phyloP scores from a whole-genome alignment of 1,284 basidiomycete genomes.

The Prillingera fragicola region DNA sequence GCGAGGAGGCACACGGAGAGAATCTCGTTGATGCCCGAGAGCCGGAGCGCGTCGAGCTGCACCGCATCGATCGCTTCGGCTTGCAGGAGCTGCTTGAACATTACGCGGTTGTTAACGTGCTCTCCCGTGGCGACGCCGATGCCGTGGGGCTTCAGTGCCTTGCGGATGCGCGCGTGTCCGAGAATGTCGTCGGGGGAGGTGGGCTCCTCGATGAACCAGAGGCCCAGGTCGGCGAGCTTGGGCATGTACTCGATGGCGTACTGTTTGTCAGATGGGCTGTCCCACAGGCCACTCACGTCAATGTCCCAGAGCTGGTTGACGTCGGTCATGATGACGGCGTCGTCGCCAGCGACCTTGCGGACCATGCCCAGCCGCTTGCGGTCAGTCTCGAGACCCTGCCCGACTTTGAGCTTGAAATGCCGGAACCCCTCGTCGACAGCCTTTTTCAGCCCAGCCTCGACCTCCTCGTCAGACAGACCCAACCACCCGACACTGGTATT shows the following conservation, averaged over 20 bases:
- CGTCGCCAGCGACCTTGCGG: constrained; percentile 75
- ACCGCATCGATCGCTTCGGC: constrained; percentile 85
- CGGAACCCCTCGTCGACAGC: constrained; percentile 77
- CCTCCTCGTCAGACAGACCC: constrained; percentile 72
- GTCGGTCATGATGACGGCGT: constrained; percentile 53
- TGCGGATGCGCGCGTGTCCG: constrained; percentile 52
- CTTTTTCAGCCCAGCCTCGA: constrained; percentile 72
- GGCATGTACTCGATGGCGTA: constrained; percentile 86
- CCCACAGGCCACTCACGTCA: constrained; percentile 9
- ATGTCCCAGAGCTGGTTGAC: constrained; percentile 75
- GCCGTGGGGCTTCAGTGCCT: constrained; percentile 64
- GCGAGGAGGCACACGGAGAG: constrained; percentile 82
- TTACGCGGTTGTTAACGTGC: constrained; percentile 79
- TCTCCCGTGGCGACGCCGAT: constrained; percentile 92
- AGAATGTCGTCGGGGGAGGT: constrained; percentile 78
- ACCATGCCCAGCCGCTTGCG: constrained; percentile 77
- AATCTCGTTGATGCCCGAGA: constrained; percentile 88
- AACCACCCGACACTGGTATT: constrained; percentile 92
- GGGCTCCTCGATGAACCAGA: constrained; percentile 94
- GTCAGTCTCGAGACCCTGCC: constrained; percentile 68
- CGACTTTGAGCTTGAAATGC: constrained; percentile 94
- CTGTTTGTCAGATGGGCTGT: constrained; percentile 31
- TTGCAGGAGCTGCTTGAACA: constrained; percentile 90
- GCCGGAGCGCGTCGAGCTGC: constrained; percentile 85
- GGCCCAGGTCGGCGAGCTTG: constrained; percentile 67